phyloP scores from a whole-genome alignment of 2,329 filamentous ascomycete species.

The Cercospora brassicicola region DNA sequence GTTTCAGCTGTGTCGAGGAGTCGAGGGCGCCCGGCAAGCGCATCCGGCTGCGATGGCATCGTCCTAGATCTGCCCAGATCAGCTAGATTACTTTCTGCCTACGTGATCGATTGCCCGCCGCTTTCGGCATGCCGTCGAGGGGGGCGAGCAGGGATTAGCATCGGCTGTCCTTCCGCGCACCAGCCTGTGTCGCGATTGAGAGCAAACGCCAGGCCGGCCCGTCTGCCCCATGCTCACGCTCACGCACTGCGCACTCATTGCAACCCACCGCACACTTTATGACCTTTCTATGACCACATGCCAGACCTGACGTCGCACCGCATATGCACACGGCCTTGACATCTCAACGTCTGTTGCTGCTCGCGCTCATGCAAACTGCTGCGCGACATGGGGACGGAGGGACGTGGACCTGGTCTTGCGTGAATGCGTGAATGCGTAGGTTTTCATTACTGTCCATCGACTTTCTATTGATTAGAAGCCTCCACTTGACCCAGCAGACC shows the following conservation, averaged over 20 bases:
- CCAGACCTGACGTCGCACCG: constrained; percentile 11
- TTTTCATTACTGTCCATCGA: background rate
- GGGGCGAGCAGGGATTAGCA: background rate
- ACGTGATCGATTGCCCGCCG: constrained; percentile 7
- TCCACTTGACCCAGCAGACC: constrained; percentile 61
- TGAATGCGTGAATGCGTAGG: background rate
- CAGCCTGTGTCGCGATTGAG: background rate
- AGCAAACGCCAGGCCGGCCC: background rate
- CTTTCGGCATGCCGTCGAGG: background rate
- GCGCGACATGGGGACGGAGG: background rate
- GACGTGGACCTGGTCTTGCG: background rate
- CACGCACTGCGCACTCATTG: background rate
- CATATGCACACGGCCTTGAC: constrained; percentile 10
- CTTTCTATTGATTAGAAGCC: constrained; percentile 13
- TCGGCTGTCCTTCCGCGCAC: constrained; percentile 5
- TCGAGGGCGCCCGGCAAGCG: constrained; percentile 9
- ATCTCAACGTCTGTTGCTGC: constrained; percentile 9
- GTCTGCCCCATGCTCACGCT: constrained; percentile 4
- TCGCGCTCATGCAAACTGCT: background rate
- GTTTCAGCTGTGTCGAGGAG: background rate
- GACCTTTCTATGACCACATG: background rate
- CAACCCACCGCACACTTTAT: background rate
- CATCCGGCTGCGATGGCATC: background rate
- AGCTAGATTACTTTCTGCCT: background rate
- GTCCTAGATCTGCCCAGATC: constrained; percentile 9